Conservation (phyloP, 176 grass and related monocot species). For the Hordeum vulgare region DNA sequence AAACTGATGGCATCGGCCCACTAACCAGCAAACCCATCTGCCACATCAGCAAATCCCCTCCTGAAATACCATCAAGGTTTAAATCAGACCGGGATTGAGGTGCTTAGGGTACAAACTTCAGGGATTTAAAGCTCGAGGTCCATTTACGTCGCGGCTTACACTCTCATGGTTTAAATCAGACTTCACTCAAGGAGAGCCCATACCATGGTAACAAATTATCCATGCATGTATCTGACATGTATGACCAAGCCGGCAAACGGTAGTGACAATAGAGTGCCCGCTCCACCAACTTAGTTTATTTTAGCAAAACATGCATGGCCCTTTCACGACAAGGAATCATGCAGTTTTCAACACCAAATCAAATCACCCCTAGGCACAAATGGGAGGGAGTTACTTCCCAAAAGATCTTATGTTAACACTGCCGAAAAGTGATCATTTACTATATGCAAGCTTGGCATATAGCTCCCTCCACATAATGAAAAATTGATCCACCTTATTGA, state of each 20-base stretch:
- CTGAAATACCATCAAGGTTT: no score
- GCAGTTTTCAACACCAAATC: conserved; percentile 45
- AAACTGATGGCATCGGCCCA: no score
- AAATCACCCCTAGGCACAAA: conserved; percentile 27
- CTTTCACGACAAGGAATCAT: conserved; percentile 31
- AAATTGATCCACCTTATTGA: conserved; percentile 36
- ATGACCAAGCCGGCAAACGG: conserved; percentile 13
- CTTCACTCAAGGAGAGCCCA: background rate
- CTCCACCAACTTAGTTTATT: conserved; percentile 21
- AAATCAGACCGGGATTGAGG: no score
- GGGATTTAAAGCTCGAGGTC: no score
- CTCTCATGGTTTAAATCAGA: no score
- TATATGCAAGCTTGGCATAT: conserved; percentile 22
- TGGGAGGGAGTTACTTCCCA: background rate
- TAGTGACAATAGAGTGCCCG: conserved; percentile 22
- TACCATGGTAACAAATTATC: conserved; percentile 23
- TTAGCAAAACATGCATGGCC: background rate
- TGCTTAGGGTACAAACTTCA: no score
- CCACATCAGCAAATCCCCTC: no score
- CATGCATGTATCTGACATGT: conserved; percentile 7
- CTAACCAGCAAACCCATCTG: no score
- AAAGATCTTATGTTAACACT: conserved; percentile 26
- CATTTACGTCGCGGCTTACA: no score
- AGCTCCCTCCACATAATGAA: conserved; percentile 34
- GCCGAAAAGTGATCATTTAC: conserved; percentile 24